Base-by-base conservation (phyloP, 176 grass and related monocot genomes). In the Cymbopogon citratus region DNA sequence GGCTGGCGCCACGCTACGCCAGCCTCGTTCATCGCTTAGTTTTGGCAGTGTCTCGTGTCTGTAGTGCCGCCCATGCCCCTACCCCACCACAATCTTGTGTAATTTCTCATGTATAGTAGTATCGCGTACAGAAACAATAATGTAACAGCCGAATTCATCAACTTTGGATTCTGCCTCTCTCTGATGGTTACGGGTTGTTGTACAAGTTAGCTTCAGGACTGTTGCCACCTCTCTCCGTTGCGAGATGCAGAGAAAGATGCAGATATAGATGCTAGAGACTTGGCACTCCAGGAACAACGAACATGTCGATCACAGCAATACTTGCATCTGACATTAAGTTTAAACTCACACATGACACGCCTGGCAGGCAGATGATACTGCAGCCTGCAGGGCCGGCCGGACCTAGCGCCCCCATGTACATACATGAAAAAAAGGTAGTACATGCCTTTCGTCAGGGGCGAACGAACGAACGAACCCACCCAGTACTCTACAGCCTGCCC, bases 331-430 rank as follows among this genome's bases (percentile, higher is more conserved):
- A 23, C 81, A 67, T 19, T 19, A 75, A 65, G 48, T 54, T 67
- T 51, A 75, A 66, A 81, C 66, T 57, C 52, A 40, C 81, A 83
- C 39, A 63, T n/a, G 45, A 12, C 56, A 60, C n/a, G 19, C 56
- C 56, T 60, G n/a, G 29, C 60, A 66, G 81, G 43, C 43, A 54
- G 81, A 40, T 21, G 9, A 79, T 48, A 49, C 28, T 68, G 46
- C 63, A 12, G 26, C 44, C 45, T 33, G 71, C 49, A 39, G 31
- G 38, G 39, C 57, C 13, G 70, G 35, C 57, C 13, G 70, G 35
- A 76, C 73, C 82, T 84, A 76, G 46, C 26, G 63, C 72, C 48
- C 61, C 73, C 73, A 84, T 84, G 81, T 84, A 84, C 81, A 62
- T n/a, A 15, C 25, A 64, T 71, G n/a, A 64, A 76, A 84, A 84